These are phyloP conservation scores for Fusarium liriodendri DNA, from an alignment of 2,329 filamentous ascomycete genomes.

Conservation along the genomic window DNA sequence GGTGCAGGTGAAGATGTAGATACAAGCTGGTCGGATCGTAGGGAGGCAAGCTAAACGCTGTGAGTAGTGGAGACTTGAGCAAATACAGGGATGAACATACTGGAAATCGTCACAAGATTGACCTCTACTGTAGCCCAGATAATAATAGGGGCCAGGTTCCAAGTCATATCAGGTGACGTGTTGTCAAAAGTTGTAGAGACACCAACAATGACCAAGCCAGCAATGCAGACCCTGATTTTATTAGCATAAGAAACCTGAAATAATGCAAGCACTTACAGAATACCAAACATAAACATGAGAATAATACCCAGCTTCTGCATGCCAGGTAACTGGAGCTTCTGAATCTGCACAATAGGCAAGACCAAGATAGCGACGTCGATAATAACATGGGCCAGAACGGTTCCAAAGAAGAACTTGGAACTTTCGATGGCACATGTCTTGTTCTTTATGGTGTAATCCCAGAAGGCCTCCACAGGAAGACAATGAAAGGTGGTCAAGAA, in stretches of 20 bases:
- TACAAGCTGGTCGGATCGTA: constrained; percentile 20
- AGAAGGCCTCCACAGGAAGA: constrained; percentile 48
- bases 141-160: constrained; percentile 22
- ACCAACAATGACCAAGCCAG: constrained; percentile 23
- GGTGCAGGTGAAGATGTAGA: constrained; percentile 18
- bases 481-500: constrained; percentile 50
- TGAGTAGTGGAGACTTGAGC: background rate
- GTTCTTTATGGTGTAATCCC: constrained; percentile 43
- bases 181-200: constrained; percentile 13
- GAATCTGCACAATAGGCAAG: constrained; percentile 46
- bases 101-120: constrained; percentile 26
- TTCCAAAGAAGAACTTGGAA: constrained; percentile 47
- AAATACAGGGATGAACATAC: background rate
- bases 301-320: constrained; percentile 44
- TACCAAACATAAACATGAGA: constrained; percentile 42
- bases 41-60: constrained; percentile 25
- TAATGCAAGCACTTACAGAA: constrained; percentile 30
- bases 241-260: background rate
- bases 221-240: constrained; percentile 10
- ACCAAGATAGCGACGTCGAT: constrained; percentile 48
- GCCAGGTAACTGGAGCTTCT: constrained; percentile 42
- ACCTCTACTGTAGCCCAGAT: constrained; percentile 33
- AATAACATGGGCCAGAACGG: constrained; percentile 45
- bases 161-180: constrained; percentile 17
- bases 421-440: constrained; percentile 46